Base-by-base conservation (phyloP, 2,329 filamentous ascomycete genomes). In the Talaromyces islandicus region DNA sequence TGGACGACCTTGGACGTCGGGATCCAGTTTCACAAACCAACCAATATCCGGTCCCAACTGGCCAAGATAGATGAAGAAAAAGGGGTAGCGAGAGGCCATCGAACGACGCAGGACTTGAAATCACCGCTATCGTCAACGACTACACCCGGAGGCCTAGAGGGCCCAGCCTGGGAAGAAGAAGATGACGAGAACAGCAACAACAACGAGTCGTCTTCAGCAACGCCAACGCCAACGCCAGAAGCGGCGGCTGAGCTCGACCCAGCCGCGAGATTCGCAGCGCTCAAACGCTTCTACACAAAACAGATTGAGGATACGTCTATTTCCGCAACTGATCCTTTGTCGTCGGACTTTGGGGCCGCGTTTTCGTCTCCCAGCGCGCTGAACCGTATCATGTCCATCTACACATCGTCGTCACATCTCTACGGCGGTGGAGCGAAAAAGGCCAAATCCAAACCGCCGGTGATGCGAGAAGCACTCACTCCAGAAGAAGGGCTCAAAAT, bases 1-100 rank as follows among this genome's bases (percentile, higher is more conserved):
- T 99, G 94, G 94, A 91, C 86, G 64, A 93, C 92, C 1, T 83
- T 88, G 57, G 94, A 99, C 71, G 90, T 96, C 48, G 91, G 89
- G 41, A 88, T 99, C 73, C 86, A 90, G 68, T 95, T 99, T 71
- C 91, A 93, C 69, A 92, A 93, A 67, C 87, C 90, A 10, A 94
- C 90, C 61, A 91, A 91, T 63, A 92, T 99, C 63, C 88, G 90
- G 65, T 82, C 84, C 29, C 94, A 99, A 72, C 79, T 96, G 9
- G 78, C 87, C 41, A 89, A 88, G 67, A 76, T 94, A 60, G 86
- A 85, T 3, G 80, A 82, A 64, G 73, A 76, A 30, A 73, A 76
- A 71, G 72, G 54, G 68, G 71, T 7, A 41, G 7, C 29, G 24
- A 48, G 77, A 43, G 74, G 46, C 70, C 73, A 35, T 73, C 71